phyloP scores from a whole-genome alignment of 2,329 filamentous ascomycete species.

The Neospermospora avenae region DNA sequence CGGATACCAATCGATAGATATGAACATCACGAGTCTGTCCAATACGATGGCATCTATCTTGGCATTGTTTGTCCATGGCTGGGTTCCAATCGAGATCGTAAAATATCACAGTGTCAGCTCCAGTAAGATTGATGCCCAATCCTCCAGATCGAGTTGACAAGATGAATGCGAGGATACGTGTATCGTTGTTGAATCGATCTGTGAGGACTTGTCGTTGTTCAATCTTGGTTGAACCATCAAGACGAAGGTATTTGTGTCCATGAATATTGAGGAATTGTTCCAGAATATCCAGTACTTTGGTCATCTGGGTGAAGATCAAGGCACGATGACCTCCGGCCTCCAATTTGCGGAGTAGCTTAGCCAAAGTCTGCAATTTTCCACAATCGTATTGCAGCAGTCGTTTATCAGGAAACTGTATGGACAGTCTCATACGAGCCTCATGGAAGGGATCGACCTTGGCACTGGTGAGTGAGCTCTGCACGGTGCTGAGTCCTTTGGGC shows the following conservation, averaged over 20 bases:
- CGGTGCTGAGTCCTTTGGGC: slow-evolving; percentile 51
- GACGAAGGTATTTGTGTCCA: slow-evolving; percentile 90
- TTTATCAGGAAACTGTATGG: slow-evolving; percentile 95
- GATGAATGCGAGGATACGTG: slow-evolving; percentile 91
- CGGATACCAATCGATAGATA: slow-evolving; percentile 90
- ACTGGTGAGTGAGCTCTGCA: slow-evolving; percentile 54
- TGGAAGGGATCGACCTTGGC: slow-evolving; percentile 81
- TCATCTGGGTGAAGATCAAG: slow-evolving; percentile 99
- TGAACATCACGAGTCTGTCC: slow-evolving; percentile 97
- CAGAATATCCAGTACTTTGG: slow-evolving; percentile 93
- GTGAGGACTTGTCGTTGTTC: slow-evolving; percentile 94
- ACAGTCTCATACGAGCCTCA: slow-evolving; percentile 85
- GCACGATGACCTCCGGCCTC: slow-evolving; percentile 90
- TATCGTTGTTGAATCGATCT: slow-evolving; percentile 94
- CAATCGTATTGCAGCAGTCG: slow-evolving; percentile 96
- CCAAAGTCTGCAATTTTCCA: slow-evolving; percentile 89
- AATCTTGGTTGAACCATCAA: slow-evolving; percentile 95
- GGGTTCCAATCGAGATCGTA: slow-evolving; percentile 99
- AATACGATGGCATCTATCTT: slow-evolving; percentile 95
- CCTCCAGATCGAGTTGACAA: slow-evolving; percentile 92
- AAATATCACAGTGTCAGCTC: slow-evolving; percentile 96
- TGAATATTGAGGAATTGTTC: slow-evolving; percentile 98
- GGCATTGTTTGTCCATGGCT: slow-evolving; percentile 99
- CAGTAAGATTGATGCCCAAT: slow-evolving; percentile 92
- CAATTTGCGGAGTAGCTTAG: slow-evolving; percentile 78